Evolutionary conservation across 2,329 filamentous ascomycete genomes (phyloP).

Genomic region (Exophiala viscosa): DNA sequence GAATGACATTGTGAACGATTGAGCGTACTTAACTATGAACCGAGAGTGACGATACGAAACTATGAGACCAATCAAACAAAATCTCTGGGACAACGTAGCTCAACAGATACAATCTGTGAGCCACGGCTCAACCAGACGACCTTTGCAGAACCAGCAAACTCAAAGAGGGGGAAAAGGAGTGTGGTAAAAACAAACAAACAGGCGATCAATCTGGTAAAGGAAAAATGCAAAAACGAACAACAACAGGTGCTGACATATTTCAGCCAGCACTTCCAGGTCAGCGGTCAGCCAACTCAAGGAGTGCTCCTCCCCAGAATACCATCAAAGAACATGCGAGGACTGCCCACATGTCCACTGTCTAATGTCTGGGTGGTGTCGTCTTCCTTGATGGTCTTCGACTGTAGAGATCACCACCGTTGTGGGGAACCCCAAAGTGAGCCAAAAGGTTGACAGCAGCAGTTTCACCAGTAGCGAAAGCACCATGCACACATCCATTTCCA

Average conservation of each 20-base stretch:
- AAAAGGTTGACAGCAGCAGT: constrained; percentile 41
- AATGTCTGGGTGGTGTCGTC: constrained; percentile 20
- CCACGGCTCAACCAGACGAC: background rate
- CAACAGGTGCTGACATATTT: constrained; percentile 19
- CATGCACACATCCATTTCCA: constrained; percentile 45
- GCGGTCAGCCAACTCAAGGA: constrained; percentile 11
- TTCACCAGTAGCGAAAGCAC: constrained; percentile 44
- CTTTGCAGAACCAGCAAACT: background rate
- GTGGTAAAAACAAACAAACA: background rate
- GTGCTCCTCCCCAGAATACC: constrained; percentile 7
- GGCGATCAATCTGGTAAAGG: background rate
- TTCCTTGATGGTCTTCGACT: constrained; percentile 19
- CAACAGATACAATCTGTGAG: background rate
- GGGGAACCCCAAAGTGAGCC: constrained; percentile 34
- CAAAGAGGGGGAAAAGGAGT: background rate
- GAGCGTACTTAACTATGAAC: background rate
- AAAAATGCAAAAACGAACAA: background rate
- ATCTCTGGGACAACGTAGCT: background rate
- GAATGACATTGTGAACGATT: background rate
- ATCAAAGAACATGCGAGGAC: background rate
- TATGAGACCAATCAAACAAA: background rate
- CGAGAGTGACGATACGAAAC: background rate
- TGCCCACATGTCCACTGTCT: constrained; percentile 1
- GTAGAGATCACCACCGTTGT: constrained; percentile 33
- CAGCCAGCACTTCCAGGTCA: constrained; percentile 15